A percentile compares a stretch with the other conserved stretches of the same genome.
phyloP scores from a whole-genome alignment of 306 rosid species.

The Carpinus viminea region DNA sequence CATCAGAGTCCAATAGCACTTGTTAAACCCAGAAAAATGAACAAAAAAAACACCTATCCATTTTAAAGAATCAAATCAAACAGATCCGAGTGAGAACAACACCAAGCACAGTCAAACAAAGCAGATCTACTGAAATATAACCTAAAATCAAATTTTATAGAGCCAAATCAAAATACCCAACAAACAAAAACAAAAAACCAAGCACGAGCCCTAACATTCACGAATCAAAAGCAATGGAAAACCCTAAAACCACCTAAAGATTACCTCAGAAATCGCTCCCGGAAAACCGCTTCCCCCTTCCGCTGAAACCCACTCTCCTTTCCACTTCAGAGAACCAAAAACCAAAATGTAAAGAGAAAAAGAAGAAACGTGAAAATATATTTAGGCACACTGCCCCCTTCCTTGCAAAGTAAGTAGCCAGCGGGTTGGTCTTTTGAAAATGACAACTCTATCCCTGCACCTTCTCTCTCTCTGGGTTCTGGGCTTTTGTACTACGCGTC shows the following conservation, averaged over 20 bases:
- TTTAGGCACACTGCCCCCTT: background rate
- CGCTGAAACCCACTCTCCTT: background rate
- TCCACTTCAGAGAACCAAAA: background rate
- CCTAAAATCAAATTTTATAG: background rate
- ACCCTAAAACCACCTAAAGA: conserved; percentile 21
- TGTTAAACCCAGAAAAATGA: background rate
- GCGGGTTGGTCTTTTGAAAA: conserved; percentile 1
- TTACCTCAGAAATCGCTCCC: conserved; percentile 22
- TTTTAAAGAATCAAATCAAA: background rate
- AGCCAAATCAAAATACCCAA: background rate
- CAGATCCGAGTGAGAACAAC: conserved; percentile 29
- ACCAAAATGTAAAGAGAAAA: background rate
- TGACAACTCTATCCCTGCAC: conserved; percentile 22
- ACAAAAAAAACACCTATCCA: background rate
- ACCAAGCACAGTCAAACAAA: background rate
- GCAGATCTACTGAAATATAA: conserved; percentile 26
- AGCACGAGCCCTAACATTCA: background rate
- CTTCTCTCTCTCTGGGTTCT: background rate
- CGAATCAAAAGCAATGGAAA: background rate
- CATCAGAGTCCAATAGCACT: background rate
- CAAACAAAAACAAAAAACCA: background rate
- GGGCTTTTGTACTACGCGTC: too few species aligned
- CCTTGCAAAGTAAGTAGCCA: background rate
- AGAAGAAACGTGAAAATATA: background rate
- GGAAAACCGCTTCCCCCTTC: background rate